These are phyloP conservation scores for Amaranthus hypochondriacus DNA, from an alignment of 148 eudicot species.

Conservation along the genomic window DNA sequence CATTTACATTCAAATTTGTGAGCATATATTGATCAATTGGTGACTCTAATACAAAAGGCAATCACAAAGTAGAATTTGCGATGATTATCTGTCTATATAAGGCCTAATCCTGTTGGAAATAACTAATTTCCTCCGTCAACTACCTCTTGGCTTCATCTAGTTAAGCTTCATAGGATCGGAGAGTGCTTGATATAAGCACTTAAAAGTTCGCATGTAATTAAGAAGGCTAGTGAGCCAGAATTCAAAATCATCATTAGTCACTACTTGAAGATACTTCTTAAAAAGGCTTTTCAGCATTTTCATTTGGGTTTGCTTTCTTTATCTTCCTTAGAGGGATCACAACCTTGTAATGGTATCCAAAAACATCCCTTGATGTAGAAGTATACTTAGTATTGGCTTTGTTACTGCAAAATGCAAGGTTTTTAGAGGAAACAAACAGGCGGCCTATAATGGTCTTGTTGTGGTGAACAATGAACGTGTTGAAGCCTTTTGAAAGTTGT, in stretches of 20 bases:
- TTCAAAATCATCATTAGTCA: conserved; percentile 30
- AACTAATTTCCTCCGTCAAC: no score
- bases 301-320: conserved; percentile 17
- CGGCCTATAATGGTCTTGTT: conserved; percentile 15
- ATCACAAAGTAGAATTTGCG: no score
- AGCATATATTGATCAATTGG: no score
- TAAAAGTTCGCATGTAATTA: conserved; percentile 29
- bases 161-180: background rate
- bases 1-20: no score
- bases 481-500: conserved; percentile 18
- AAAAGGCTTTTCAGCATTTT: conserved; percentile 23
- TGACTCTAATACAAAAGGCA: no score
- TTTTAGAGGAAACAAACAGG: conserved; percentile 13
- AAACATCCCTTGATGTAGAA: conserved; percentile 6
- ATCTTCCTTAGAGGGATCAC: conserved; percentile 33
- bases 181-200: conserved; percentile 21
- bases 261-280: conserved; percentile 30
- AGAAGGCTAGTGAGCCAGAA: conserved; percentile 39
- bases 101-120: no score
- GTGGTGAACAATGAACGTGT: conserved; percentile 20
- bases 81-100: no score
- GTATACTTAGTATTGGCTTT: conserved; percentile 3
- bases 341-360: conserved; percentile 9
- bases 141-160: background rate
- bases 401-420: conserved; percentile 21